Percentiles rank a stretch among this genome's conserved stretches.
Conservation (phyloP, 495 filamentous ascomycete genomes). For the Penicillium fimorum region DNA sequence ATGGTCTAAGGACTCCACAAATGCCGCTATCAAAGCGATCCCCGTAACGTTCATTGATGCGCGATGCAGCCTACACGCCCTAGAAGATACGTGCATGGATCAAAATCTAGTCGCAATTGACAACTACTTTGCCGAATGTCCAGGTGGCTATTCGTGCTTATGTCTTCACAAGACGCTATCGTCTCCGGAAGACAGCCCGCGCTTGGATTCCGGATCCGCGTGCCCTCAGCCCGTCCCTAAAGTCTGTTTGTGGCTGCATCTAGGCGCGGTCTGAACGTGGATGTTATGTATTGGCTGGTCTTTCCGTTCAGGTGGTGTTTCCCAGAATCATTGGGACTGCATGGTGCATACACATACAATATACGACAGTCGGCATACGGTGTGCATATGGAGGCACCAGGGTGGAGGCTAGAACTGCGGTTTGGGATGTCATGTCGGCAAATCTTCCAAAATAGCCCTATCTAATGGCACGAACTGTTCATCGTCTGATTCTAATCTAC, state of each 20-base stretch:
- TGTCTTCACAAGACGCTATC: background rate
- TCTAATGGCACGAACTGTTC: background rate
- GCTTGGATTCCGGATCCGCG: background rate
- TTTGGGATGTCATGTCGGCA: background rate
- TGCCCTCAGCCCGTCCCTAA: background rate
- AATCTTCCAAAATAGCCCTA: background rate
- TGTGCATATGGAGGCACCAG: background rate
- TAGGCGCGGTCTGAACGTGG: background rate
- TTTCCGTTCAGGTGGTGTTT: background rate
- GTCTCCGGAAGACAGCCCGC: background rate
- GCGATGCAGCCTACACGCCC: background rate
- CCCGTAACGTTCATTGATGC: background rate
- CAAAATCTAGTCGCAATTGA: background rate
- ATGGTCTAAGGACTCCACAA: background rate
- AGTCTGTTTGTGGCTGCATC: background rate
- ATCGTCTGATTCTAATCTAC: background rate
- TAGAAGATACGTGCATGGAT: background rate
- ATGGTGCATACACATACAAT: background rate
- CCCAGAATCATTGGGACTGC: background rate
- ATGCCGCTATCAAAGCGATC: background rate
- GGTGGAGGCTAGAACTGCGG: background rate
- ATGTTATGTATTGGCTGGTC: background rate
- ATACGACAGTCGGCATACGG: background rate
- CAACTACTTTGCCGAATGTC: background rate
- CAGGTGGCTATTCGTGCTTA: background rate